Conservation (phyloP, 1,284 basidiomycete species). For the Ceratobasidium papillatum region DNA sequence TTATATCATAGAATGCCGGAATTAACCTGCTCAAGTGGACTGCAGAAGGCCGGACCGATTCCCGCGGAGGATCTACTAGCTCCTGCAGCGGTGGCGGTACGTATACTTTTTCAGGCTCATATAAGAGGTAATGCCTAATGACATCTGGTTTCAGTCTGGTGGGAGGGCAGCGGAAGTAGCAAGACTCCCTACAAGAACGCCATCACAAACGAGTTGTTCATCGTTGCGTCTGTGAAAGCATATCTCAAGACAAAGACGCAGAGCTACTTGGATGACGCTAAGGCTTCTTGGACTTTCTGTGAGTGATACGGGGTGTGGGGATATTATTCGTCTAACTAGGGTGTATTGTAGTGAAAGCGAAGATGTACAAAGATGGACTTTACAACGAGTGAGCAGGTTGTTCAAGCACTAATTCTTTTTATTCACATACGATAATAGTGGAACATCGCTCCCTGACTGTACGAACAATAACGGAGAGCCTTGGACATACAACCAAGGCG, state of each 20-base stretch:
- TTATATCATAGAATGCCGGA: constrained; percentile 23
- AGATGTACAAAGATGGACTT: background rate
- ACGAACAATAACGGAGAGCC: constrained; percentile 20
- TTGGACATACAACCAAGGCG: constrained; percentile 27
- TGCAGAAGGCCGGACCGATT: constrained; percentile 12
- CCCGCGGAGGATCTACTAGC: constrained; percentile 53
- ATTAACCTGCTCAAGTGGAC: constrained; percentile 3
- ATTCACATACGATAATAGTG: background rate
- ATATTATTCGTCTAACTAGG: background rate
- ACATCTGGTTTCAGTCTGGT: constrained; percentile 59
- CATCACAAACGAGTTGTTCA: constrained; percentile 65
- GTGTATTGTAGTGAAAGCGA: background rate
- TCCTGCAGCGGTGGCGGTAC: constrained; percentile 57
- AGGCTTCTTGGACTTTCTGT: constrained; percentile 23
- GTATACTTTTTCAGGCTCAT: constrained; percentile 41
- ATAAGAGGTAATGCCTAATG: too few relatives aligned
- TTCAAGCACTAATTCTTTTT: background rate
- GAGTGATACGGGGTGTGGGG: background rate
- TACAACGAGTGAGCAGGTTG: constrained; percentile 6
- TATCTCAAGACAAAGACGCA: constrained; percentile 55
- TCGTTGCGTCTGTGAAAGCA: constrained; percentile 59
- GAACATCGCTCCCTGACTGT: constrained; percentile 13
- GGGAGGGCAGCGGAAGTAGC: constrained; percentile 53
- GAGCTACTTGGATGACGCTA: constrained; percentile 59
- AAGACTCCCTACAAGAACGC: constrained; percentile 66